Base-by-base conservation (phyloP, 345 rosid genomes). In the Bruguiera sexangula region DNA sequence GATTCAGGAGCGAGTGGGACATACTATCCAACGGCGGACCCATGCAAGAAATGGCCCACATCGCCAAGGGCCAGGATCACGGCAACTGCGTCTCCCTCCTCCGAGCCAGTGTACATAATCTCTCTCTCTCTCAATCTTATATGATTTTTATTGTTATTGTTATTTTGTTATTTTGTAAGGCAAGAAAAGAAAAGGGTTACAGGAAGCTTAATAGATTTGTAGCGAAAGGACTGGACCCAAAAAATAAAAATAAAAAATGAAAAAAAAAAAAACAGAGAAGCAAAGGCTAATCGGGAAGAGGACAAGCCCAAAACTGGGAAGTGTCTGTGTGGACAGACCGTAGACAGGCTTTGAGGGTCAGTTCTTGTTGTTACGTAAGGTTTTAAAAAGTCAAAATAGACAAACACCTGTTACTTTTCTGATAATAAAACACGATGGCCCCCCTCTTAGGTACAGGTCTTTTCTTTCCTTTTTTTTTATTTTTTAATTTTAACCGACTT, bases 11-110 rank as follows among this genome's bases (percentile, higher is more conserved):
- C 77, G 92, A 90, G 80, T 95, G 99, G 99, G 99, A 92, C 79
- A 92, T 95, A n/a, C 79, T 95, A 64, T 95, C 97, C 58, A 89
- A 94, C 57, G 96, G 97, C 21, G 98, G 96, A 0, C 98, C 97
- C 10, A 91, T 91, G 96, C 93, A 95, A 71, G 98, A 95, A 80
- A 90, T 95, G 91, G 93, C 96, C 65, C 96, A 87, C 79, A 87
- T 95, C 15, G 96, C 97, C 75, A 95, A 95, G 71, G 96, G 97
- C 78, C 99, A 88, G 63, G 92, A 95, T 67, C 96, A 81, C 67
- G 92, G 96, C 74, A 95, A 95, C 87, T 92, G 96, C 77, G 94
- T 95, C 77, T 90, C 99, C 43, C 96, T 95, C 21, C 92, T 95
- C 1, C 96, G 99, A 16, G 90, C 96, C 62, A 85, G 87, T 29